Evolutionary conservation across 257 asterid species (phyloP).

Genomic region (Przewalskia tangutica): DNA sequence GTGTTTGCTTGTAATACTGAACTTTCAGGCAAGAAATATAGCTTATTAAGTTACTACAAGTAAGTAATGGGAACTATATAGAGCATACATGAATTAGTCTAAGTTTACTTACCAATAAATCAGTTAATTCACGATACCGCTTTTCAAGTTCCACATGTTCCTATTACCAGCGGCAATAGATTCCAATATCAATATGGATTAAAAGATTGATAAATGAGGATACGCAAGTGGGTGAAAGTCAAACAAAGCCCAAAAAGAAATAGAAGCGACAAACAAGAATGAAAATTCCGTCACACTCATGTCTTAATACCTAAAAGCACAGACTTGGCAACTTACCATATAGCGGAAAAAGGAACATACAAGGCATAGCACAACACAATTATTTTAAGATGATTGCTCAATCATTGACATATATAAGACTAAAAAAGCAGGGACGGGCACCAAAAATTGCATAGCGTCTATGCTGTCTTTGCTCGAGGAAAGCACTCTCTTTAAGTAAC

Average conservation of each 20-base stretch:
- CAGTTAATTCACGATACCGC: constrained; percentile 97
- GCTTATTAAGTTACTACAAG: neutral
- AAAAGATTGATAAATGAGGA: neutral
- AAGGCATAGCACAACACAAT: neutral
- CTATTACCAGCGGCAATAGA: constrained; percentile 26
- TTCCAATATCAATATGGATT: neutral
- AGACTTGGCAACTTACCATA: neutral
- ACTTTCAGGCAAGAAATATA: constrained; percentile 1
- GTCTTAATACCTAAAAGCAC: neutral
- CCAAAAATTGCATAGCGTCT: neutral
- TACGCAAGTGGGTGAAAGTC: neutral
- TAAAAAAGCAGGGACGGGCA: neutral
- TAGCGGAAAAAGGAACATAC: neutral
- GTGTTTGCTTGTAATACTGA: constrained; percentile 99
- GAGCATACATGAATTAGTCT: neutral
- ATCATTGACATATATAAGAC: neutral
- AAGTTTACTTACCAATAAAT: constrained; percentile 57
- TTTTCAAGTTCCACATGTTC: constrained; percentile 98
- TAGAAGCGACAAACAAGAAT: neutral
- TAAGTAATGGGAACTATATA: neutral
- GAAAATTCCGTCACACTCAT: neutral
- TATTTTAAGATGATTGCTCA: neutral
- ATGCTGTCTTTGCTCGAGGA: neutral
- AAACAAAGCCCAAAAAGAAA: neutral
- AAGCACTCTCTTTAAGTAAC: neutral